A percentile compares a stretch with the other conserved stretches of the same genome.
Conservation (phyloP, 2,329 filamentous ascomycete species). For the Verruconis gallopava region DNA sequence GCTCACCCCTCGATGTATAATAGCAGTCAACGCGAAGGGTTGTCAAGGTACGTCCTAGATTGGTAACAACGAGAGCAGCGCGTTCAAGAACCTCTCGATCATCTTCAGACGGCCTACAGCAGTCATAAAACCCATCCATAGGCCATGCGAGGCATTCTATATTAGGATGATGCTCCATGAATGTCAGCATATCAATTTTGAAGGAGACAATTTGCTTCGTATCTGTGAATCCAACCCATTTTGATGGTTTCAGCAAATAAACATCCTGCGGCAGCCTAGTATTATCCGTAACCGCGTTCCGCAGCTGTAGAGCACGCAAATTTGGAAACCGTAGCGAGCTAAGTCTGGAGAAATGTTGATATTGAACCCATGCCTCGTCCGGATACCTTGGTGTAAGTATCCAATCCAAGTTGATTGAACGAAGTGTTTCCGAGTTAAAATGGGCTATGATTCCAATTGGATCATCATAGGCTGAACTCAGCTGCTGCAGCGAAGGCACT, state of each 20-base stretch:
- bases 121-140: constrained; percentile 31
- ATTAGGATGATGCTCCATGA: constrained; percentile 31
- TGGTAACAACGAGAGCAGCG: constrained; percentile 22
- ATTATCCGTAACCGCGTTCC: constrained; percentile 28
- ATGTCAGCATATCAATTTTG: constrained; percentile 23
- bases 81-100: constrained; percentile 14
- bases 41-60: constrained; percentile 26
- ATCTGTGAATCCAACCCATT: constrained; percentile 9
- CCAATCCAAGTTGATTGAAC: constrained; percentile 25
- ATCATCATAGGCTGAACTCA: not conserved
- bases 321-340: constrained; percentile 29
- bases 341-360: constrained; percentile 17
- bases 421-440: constrained; percentile 16
- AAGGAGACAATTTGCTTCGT: constrained; percentile 7
- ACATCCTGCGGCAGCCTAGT: constrained; percentile 24
- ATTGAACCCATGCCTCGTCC: constrained; percentile 7
- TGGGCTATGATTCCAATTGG: constrained; percentile 11
- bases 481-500: constrained; percentile 10
- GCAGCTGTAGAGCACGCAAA: constrained; percentile 32
- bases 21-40: constrained; percentile 31
- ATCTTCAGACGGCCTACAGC: constrained; percentile 15
- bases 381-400: constrained; percentile 13
- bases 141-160: constrained; percentile 34
- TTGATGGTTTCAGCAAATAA: constrained; percentile 21
- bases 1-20: constrained; percentile 19